phyloP scores from a whole-genome alignment of 352 stramenopile genomes.

The Globisporangium uncinulatum region DNA sequence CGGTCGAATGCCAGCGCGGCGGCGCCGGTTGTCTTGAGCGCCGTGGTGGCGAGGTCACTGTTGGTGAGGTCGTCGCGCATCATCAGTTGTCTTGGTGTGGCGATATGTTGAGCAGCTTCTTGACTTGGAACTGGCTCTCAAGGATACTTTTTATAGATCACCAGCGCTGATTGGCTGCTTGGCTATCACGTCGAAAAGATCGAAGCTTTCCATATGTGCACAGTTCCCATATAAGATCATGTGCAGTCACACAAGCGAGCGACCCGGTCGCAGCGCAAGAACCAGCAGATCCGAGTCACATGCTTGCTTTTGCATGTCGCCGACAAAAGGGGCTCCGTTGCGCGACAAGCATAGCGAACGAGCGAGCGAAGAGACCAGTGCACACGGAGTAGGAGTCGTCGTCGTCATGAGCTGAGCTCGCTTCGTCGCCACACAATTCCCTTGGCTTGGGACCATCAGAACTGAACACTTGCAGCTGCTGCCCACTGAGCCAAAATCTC shows the following conservation, averaged over 20 bases:
- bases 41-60: slow-evolving; percentile 19
- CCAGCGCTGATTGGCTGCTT: background rate
- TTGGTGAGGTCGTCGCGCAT: background rate
- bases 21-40: slow-evolving; percentile 17
- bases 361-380: too few relatives aligned
- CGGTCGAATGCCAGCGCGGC: slow-evolving; percentile 46
- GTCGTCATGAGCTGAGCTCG: too few relatives aligned
- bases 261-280: too few relatives aligned
- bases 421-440: too few relatives aligned
- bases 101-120: background rate
- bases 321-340: background rate
- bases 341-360: background rate
- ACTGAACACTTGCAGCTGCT: too few relatives aligned
- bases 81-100: background rate
- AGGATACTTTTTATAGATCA: too few relatives aligned
- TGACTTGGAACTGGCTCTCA: background rate
- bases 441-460: too few relatives aligned
- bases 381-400: too few relatives aligned
- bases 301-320: background rate
- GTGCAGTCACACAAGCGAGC: too few relatives aligned
- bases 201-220: too few relatives aligned
- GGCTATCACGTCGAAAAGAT: background rate
- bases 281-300: background rate
- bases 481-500: too few relatives aligned
- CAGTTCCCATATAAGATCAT: too few relatives aligned